Evolutionary conservation across 1,284 basidiomycete genomes (phyloP), one percentile per base, ranked within the genome.

Genomic region (Wallemia ichthyophaga): DNA sequence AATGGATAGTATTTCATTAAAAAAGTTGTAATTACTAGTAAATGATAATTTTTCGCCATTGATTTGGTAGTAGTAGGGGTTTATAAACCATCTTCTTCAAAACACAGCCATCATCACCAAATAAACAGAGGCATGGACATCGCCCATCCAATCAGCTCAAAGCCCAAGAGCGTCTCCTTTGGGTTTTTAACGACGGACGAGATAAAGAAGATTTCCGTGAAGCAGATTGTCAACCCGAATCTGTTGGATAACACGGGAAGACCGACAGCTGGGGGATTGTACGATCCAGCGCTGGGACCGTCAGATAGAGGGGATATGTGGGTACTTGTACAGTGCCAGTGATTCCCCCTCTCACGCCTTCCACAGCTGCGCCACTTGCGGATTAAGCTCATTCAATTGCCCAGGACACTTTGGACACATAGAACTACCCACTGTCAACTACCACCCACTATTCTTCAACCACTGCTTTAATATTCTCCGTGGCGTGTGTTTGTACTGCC

Each of bases 311-410:
- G 81, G 59, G 89, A 94, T 69, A 80, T 95, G 88, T 92, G 66
- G 64, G 86, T 77, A 1, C 59, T 23, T 54, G 25, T 48, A 48
- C 25, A 37, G 24, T 2, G 11, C 23, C 26, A 33, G 24, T 25
- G 2, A 5, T 21, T 61, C 63, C 86, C 57, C 96, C 96, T 70
- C 92, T 98, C 75, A 79, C 94, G 64, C 95, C 96, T 72, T 96
- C 92, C 75, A 98, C 75, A 98, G 98, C 75, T 98, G 94, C 70
- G 89, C 96, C 74, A 98, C 94, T 25, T 98, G 94, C 71, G 89
- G 89, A 66, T 89, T 95, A 76, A 92, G 89, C 58, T 94, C 92
- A 87, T 82, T 85, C 27, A 86, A 92, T 69, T 92, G 89, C 73
- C 92, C 94, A 27, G 94, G 94, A 60, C 94, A 98, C 71, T 99